phyloP scores from a whole-genome alignment of 2,329 filamentous ascomycete species.

The Xylaria polymorpha region DNA sequence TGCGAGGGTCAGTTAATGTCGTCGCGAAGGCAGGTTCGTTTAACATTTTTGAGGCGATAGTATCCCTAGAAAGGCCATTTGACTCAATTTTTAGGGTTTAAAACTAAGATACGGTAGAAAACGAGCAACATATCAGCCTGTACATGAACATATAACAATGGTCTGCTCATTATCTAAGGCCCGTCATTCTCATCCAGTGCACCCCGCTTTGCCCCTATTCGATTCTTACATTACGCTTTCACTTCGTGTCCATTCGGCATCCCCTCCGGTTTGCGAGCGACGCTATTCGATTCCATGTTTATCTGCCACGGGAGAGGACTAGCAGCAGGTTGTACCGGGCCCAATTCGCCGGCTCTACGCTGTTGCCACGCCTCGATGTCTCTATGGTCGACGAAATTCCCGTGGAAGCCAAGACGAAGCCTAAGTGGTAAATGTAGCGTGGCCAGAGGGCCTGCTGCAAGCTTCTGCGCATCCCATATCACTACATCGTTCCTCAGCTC shows the following conservation, averaged over 20 bases:
- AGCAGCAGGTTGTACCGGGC: constrained; percentile 52
- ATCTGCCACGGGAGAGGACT: constrained; percentile 56
- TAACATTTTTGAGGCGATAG: neutral
- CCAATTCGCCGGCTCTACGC: constrained; percentile 55
- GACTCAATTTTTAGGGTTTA: too few relatives aligned
- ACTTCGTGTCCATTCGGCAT: constrained; percentile 35
- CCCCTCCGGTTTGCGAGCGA: constrained; percentile 20
- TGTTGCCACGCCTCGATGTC: constrained; percentile 58
- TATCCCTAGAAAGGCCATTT: neutral
- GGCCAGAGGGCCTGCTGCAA: constrained; percentile 54
- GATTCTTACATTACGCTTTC: neutral
- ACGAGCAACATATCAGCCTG: neutral
- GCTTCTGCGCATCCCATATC: constrained; percentile 56
- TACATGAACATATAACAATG: neutral
- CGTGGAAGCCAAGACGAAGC: constrained; percentile 56
- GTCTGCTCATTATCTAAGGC: neutral
- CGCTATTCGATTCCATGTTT: constrained; percentile 30
- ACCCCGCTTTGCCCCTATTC: neutral
- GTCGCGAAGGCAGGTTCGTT: neutral
- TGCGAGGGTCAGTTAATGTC: neutral
- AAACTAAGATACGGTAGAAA: neutral
- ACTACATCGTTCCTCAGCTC: constrained; percentile 57
- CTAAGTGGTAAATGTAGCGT: constrained; percentile 56
- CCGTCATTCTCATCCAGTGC: neutral
- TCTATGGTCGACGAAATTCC: constrained; percentile 56